Conservation (phyloP, 2,329 filamentous ascomycete species). For the Chrysoporthe deuterocubensis region DNA sequence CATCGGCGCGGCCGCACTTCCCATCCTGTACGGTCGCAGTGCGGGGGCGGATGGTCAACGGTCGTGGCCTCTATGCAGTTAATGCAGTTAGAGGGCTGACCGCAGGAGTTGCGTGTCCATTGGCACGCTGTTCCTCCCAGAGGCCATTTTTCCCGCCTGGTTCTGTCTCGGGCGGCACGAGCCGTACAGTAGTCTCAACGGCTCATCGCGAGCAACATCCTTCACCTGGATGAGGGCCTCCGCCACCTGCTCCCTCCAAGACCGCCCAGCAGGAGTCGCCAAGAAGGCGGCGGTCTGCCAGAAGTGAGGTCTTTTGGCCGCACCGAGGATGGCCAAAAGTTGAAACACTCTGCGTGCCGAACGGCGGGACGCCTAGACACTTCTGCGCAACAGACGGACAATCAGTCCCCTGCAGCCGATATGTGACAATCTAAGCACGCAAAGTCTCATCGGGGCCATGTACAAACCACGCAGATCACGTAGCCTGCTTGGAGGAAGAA, state of each 20-base stretch:
- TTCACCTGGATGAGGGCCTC: not conserved
- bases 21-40: not conserved
- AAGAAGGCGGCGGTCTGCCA: slow-evolving; percentile 6
- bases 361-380: not conserved
- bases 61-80: not conserved
- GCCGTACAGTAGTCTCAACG: slow-evolving; percentile 18
- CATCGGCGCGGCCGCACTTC: slow-evolving; percentile 9
- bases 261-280: not conserved
- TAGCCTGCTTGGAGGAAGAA: not conserved
- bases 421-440: not conserved
- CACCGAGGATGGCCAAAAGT: not conserved
- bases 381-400: slow-evolving; percentile 6
- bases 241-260: not conserved
- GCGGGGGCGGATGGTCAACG: slow-evolving; percentile 1
- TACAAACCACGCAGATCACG: not conserved
- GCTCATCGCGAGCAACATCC: slow-evolving; percentile 17
- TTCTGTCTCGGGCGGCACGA: slow-evolving; percentile 20
- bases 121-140: not conserved
- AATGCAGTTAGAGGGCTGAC: slow-evolving; percentile 5
- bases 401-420: not conserved
- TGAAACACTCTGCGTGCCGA: not conserved
- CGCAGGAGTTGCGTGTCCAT: not conserved
- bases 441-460: not conserved
- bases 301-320: not conserved
- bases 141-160: not conserved